Conservation (phyloP, 805 yeast genomes). For the Yamadazyma paraphyllophila region DNA sequence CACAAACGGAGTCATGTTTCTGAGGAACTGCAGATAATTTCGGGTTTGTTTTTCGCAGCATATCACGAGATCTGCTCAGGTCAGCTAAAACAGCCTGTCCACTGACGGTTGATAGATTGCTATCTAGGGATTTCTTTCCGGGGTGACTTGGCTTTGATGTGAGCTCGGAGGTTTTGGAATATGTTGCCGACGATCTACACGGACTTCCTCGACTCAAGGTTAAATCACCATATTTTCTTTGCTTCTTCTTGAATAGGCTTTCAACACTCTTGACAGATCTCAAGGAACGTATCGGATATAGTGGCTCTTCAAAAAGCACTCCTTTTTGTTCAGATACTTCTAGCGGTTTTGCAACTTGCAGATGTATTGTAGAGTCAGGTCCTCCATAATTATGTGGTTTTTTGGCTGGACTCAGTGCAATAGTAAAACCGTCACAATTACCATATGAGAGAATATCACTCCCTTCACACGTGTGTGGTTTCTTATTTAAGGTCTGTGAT, state of each 20-base stretch:
- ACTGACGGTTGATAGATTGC: background rate
- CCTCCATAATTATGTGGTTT: too few species aligned
- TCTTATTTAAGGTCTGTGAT: background rate
- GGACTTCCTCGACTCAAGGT: background rate
- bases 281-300: background rate
- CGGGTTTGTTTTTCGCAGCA: slow-evolving; percentile 3
- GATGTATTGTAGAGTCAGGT: background rate
- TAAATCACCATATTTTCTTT: slow-evolving; percentile 2
- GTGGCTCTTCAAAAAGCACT: background rate
- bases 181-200: too few species aligned
- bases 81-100: background rate
- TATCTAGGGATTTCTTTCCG: background rate
- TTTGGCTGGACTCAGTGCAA: background rate
- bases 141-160: background rate
- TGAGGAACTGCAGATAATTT: background rate
- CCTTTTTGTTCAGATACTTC: background rate
- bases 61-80: background rate
- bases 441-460: background rate
- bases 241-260: background rate
- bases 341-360: background rate
- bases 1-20: background rate
- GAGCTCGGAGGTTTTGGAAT: too few species aligned
- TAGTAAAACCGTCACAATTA: background rate
- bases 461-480: background rate
- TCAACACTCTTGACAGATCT: slow-evolving; percentile 2